Percentiles rank a stretch among this genome's conserved stretches.
These are phyloP conservation scores for Babesia ovis DNA, from an alignment of 169 alveolate genomes.

Conservation along the genomic window DNA sequence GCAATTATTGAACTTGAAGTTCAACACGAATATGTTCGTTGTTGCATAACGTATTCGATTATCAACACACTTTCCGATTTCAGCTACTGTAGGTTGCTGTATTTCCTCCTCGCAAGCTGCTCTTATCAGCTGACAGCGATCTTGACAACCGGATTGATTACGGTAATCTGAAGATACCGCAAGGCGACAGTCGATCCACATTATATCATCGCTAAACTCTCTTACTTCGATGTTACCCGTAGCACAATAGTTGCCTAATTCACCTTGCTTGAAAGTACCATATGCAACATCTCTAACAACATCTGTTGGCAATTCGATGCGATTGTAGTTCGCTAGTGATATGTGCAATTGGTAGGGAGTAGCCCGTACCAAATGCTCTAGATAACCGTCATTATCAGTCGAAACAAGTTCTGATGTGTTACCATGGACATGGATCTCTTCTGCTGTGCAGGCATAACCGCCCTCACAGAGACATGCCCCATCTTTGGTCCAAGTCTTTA, in stretches of 20 bases:
- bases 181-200: conserved; percentile 36
- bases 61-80: conserved; percentile 16
- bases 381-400: neutral
- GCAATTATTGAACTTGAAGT: conserved; percentile 11
- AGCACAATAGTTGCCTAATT: conserved; percentile 52
- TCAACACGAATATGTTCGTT: conserved; percentile 13
- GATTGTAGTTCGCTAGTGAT: conserved; percentile 31
- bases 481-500: conserved; percentile 34
- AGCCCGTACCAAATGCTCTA: conserved; percentile 1
- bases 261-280: conserved; percentile 21
- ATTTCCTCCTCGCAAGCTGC: conserved; percentile 17
- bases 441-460: conserved; percentile 40
- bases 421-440: conserved; percentile 26
- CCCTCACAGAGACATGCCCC: conserved; percentile 56
- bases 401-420: conserved; percentile 23
- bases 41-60: neutral
- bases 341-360: conserved; percentile 25
- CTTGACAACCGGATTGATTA: neutral
- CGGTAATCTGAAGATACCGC: neutral
- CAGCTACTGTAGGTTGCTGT: neutral
- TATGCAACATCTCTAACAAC: conserved; percentile 33
- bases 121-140: conserved; percentile 6
- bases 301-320: conserved; percentile 45
- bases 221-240: conserved; percentile 28
- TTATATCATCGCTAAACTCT: conserved; percentile 6